phyloP scores from a whole-genome alignment of 2,329 filamentous ascomycete genomes.

The Pseudocercospora macadamiae region DNA sequence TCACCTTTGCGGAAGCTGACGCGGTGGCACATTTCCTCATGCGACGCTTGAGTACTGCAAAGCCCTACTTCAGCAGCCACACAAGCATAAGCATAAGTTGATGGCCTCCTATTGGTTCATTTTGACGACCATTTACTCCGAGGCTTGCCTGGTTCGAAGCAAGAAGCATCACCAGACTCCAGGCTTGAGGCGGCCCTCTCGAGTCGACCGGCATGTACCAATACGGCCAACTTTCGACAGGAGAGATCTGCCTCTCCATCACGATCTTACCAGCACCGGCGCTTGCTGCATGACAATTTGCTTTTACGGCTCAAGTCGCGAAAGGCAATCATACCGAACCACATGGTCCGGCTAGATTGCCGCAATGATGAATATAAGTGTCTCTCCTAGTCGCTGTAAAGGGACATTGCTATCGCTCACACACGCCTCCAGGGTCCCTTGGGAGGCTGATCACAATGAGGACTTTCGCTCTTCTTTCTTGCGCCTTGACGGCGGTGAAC shows the following conservation, averaged over 20 bases:
- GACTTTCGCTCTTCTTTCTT: not conserved
- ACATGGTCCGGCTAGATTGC: not conserved
- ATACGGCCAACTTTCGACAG: not conserved
- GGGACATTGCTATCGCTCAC: not conserved
- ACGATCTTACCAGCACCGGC: no score
- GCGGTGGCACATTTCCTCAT: not conserved
- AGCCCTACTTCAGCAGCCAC: not conserved
- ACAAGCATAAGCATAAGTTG: not conserved
- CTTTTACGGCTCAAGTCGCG: not conserved
- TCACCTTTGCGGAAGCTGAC: not conserved
- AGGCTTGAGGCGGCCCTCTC: not conserved
- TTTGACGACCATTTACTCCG: not conserved
- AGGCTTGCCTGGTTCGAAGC: not conserved
- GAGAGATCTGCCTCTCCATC: not conserved
- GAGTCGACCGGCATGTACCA: not conserved
- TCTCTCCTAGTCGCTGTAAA: not conserved
- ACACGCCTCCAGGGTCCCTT: no score
- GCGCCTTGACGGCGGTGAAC: slow-evolving; percentile 4
- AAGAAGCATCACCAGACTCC: not conserved
- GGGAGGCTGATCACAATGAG: not conserved
- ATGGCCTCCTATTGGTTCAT: not conserved
- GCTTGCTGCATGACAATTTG: not conserved
- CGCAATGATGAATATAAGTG: not conserved
- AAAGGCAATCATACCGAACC: not conserved
- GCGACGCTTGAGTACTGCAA: not conserved